Evolutionary conservation across 2,329 filamentous ascomycete genomes (phyloP), one percentile per base, ranked within the genome.

Genomic region (Herpotrichia juniperi): DNA sequence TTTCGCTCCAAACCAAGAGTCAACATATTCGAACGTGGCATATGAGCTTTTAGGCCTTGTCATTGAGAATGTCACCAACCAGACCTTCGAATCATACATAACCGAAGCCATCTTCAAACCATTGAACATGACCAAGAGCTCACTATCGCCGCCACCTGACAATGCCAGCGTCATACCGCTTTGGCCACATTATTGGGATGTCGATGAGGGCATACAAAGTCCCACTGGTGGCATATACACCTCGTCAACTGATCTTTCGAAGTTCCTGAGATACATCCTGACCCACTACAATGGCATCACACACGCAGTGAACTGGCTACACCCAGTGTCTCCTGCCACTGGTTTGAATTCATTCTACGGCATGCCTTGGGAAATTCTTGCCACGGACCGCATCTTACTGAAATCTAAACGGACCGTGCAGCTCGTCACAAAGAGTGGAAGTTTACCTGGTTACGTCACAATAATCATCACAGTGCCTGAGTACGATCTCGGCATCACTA

Each of bases 351-450:
- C 64, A 0, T 78, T 76, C 50, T 79, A 79, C 49, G 78, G 78
- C 3, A 76, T 77, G 65, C 78, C 78, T 0, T 81, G 77, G 74
- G 78, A 81, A 57, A 79, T 78, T 0, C 75, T 75, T 35, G 73
- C 76, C 0, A 76, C 73, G 1, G 69, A 76, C 32, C 64, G 65
- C 4, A 68, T 78, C 14, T 62, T 80, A 1, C 44, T 57, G 7
- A 51, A 69, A 14, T 76, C 68, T 10, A 61, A 56, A 4, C 64
- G 76, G 11, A 67, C 74, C 0, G 69, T 80, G 2, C 77, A 74
- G 2, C 76, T 80, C 54, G 64, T 76, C 30, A 79, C 78, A 2
- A 81, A 81, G 58, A 59, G 64, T 2, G 78, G 78, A 5, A 73
- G 74, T 3, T 17, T 37, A 3, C 76, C 76, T 1, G 74, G 73